A percentile compares a stretch with the other conserved stretches of the same genome.
Conservation (phyloP, 2,329 filamentous ascomycete species). For the Microsporum ferrugineum region DNA sequence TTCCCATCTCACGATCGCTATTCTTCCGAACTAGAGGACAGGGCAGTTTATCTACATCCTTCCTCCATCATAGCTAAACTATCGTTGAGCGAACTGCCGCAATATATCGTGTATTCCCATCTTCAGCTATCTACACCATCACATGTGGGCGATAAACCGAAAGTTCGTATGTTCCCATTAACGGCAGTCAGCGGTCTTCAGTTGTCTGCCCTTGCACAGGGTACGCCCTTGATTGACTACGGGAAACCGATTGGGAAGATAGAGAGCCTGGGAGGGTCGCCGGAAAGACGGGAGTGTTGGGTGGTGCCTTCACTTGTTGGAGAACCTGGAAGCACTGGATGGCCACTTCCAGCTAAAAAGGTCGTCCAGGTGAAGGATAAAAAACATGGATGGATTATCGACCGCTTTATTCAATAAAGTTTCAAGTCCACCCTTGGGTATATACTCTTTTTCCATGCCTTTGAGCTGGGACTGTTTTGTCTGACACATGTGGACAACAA, state of each 20-base stretch:
- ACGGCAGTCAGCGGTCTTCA: slow-evolving; percentile 67
- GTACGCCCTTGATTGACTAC: slow-evolving; percentile 71
- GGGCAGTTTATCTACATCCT: slow-evolving; percentile 77
- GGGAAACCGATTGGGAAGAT: slow-evolving; percentile 88
- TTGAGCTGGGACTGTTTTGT: not conserved
- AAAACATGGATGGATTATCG: slow-evolving; percentile 64
- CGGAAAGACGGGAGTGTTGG: slow-evolving; percentile 60
- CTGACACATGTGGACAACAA: not conserved
- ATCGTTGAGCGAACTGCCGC: slow-evolving; percentile 61
- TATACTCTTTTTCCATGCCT: not conserved
- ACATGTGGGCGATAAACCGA: slow-evolving; percentile 48
- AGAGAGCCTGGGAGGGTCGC: slow-evolving; percentile 37
- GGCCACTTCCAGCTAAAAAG: slow-evolving; percentile 76
- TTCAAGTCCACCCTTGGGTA: not conserved
- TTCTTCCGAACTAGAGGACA: slow-evolving; percentile 41
- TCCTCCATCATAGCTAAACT: slow-evolving; percentile 65
- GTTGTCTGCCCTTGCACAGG: slow-evolving; percentile 66
- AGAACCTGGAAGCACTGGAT: slow-evolving; percentile 56
- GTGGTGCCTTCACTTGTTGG: slow-evolving; percentile 70
- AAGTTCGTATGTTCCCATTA: slow-evolving; percentile 78
- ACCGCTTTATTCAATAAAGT: slow-evolving; percentile 35
- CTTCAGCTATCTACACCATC: slow-evolving; percentile 58
- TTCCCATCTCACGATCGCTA: slow-evolving; percentile 49
- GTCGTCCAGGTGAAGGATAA: slow-evolving; percentile 65
- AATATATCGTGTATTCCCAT: slow-evolving; percentile 78